Conservation (phyloP, 2,329 filamentous ascomycete genomes). For the Stagonosporopsis chrysanthemi region DNA sequence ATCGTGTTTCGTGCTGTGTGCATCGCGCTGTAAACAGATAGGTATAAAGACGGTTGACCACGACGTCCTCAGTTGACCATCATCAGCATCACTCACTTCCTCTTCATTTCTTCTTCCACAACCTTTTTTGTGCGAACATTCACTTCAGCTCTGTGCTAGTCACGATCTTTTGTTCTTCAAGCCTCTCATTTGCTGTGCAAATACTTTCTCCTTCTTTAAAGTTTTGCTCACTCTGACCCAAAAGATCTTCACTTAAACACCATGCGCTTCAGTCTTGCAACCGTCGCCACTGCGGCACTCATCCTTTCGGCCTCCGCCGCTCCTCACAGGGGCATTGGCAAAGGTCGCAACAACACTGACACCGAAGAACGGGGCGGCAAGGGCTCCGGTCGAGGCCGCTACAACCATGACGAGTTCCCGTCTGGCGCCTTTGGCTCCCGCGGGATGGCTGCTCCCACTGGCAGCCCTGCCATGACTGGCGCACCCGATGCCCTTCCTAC, state of each 20-base stretch:
- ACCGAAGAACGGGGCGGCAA: neutral
- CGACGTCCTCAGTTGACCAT: slow-evolving; percentile 2
- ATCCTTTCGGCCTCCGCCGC: slow-evolving; percentile 30
- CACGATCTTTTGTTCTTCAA: slow-evolving; percentile 23
- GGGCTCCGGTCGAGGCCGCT: neutral
- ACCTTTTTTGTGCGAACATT: slow-evolving; percentile 16
- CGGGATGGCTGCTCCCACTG: slow-evolving; percentile 17
- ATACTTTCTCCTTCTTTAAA: slow-evolving; percentile 3
- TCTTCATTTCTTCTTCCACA: slow-evolving; percentile 18
- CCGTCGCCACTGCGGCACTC: slow-evolving; percentile 29
- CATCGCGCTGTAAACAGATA: neutral
- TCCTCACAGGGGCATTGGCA: slow-evolving; percentile 15
- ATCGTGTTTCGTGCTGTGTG: neutral
- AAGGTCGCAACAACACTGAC: slow-evolving; percentile 11
- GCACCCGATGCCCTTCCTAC: slow-evolving; percentile 13
- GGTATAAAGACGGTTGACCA: slow-evolving; percentile 3
- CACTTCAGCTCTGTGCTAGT: slow-evolving; percentile 28
- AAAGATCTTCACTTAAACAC: neutral
- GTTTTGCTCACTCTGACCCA: neutral
- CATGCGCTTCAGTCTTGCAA: slow-evolving; percentile 35
- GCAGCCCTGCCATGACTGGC: slow-evolving; percentile 12
- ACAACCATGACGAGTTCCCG: slow-evolving; percentile 2
- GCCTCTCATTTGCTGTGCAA: slow-evolving; percentile 34
- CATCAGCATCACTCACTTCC: slow-evolving; percentile 20
- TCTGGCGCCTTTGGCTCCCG: slow-evolving; percentile 18